Conservation (phyloP, 2,329 filamentous ascomycete species). For the Hymenoscyphus infarciens region DNA sequence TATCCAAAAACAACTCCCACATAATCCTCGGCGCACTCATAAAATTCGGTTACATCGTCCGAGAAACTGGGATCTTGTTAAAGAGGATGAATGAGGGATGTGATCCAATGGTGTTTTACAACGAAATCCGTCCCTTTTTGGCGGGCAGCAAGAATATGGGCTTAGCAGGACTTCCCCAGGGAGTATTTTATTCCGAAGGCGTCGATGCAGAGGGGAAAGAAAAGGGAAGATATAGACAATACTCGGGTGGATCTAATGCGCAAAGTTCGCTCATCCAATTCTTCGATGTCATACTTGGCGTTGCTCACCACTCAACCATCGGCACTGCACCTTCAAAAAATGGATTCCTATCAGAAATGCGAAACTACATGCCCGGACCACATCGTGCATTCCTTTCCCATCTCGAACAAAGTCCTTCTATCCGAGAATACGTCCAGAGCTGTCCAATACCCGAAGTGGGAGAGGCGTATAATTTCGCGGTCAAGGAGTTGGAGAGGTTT, state of each 20-base stretch:
- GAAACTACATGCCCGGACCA: constrained; percentile 83
- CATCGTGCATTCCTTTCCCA: constrained; percentile 76
- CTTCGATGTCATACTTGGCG: constrained; percentile 80
- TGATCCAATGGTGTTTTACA: constrained; percentile 83
- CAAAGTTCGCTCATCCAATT: constrained; percentile 92
- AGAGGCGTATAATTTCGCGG: constrained; percentile 68
- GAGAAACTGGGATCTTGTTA: constrained; percentile 64
- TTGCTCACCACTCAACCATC: constrained; percentile 62
- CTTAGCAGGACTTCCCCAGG: constrained; percentile 74
- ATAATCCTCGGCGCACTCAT: constrained; percentile 62
- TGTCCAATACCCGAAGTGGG: constrained; percentile 47
- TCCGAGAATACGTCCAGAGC: constrained; percentile 60
- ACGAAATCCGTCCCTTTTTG: constrained; percentile 81
- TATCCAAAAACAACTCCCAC: constrained; percentile 55
- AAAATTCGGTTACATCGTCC: constrained; percentile 62
- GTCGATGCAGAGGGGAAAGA: constrained; percentile 66
- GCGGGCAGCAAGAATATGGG: constrained; percentile 93
- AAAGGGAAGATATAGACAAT: constrained; percentile 65
- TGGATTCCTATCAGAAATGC: constrained; percentile 56
- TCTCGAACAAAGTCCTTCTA: constrained; percentile 57
- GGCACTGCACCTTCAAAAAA: constrained; percentile 24
- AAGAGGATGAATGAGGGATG: constrained; percentile 87
- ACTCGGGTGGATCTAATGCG: constrained; percentile 88
- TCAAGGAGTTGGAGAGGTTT: constrained; percentile 71
- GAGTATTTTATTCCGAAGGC: constrained; percentile 70